Evolutionary conservation across 805 yeast species (phyloP), one percentile per base, ranked within the genome.

Genomic region (Candida golubevii): DNA sequence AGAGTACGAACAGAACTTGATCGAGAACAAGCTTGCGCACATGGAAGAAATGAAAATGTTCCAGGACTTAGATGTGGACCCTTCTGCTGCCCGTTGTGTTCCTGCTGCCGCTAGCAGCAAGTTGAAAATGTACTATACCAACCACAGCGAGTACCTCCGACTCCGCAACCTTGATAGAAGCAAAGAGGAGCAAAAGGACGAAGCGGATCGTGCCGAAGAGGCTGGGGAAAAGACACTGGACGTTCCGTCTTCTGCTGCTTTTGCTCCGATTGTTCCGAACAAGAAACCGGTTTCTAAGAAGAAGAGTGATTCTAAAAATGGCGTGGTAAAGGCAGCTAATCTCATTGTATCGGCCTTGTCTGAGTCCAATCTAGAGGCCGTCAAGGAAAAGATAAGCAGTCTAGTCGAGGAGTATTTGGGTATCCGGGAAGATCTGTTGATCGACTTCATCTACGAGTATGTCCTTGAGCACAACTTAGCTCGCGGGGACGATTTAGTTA

Each of bases 381-480:
- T 78, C 23, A 62, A 63, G 29, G 51, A 54, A 0, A 71, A 69
- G 46, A 61, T 79, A 15, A 67, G 63, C n/a, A 59, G 57, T 3
- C 63, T 76, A 38, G 59, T 80, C 29, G 79, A 72, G 43, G 80
- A 78, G 45, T 75, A 68, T 44, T 57, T 80, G 38, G 85, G 84
- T 1, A 64, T 77, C 36, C 62, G 65, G 40, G 86, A 80, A 48
- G 78, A 74, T 11, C 72, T 75, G 35, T 63, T 80, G 48, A 61
- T 71, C 11, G 67, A 68, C 2, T 75, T 72, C 41, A 66, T 80
- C 27, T 54, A 63, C 31, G 64, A 64, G 30, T 66, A 70, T 41
- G 59, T 78, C 4, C 50, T 61, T 28, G 55, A 51, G 14, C 47
- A 59, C 18, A 63, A 61, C 26, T 58, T 72, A 26, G 63, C 54